Evolutionary conservation across 2,329 filamentous ascomycete species (phyloP).

Genomic region (Venturia pyrina): DNA sequence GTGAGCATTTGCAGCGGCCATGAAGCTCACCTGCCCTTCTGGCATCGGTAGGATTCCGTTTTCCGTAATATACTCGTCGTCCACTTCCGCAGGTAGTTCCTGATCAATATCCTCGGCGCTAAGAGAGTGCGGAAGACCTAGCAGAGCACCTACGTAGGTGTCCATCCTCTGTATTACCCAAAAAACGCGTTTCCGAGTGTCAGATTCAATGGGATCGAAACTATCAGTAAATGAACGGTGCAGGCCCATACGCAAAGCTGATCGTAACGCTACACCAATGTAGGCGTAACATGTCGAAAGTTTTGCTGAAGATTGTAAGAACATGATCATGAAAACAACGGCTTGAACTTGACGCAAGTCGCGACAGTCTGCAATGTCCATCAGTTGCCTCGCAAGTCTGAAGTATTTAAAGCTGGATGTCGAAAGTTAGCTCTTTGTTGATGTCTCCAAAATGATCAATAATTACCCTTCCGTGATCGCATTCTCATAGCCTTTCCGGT

Average conservation of each 20-base stretch:
- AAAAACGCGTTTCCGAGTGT: slow-evolving; percentile 41
- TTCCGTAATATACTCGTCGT: slow-evolving; percentile 42
- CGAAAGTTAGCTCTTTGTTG: neutral
- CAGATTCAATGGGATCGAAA: slow-evolving; percentile 39
- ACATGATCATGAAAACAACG: slow-evolving; percentile 44
- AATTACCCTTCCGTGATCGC: slow-evolving; percentile 37
- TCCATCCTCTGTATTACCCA: slow-evolving; percentile 43
- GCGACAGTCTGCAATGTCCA: slow-evolving; percentile 44
- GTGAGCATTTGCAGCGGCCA: slow-evolving; percentile 51
- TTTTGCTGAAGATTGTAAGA: slow-evolving; percentile 42
- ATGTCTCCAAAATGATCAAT: neutral
- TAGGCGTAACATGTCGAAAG: slow-evolving; percentile 44
- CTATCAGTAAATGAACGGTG: slow-evolving; percentile 38
- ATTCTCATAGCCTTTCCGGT: slow-evolving; percentile 33
- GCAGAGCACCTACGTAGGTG: slow-evolving; percentile 41
- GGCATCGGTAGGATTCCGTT: slow-evolving; percentile 44
- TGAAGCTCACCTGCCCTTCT: slow-evolving; percentile 43
- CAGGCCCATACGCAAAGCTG: slow-evolving; percentile 40
- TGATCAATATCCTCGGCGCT: slow-evolving; percentile 41
- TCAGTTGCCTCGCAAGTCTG: slow-evolving; percentile 35
- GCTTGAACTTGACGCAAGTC: slow-evolving; percentile 41
- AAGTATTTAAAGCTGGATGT: slow-evolving; percentile 37
- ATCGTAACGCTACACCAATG: slow-evolving; percentile 40
- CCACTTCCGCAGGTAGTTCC: slow-evolving; percentile 36
- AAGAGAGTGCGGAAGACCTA: slow-evolving; percentile 38